Evolutionary conservation across 129 eudicot genomes (phyloP).

Genomic region (Kitagawia praeruptora): DNA sequence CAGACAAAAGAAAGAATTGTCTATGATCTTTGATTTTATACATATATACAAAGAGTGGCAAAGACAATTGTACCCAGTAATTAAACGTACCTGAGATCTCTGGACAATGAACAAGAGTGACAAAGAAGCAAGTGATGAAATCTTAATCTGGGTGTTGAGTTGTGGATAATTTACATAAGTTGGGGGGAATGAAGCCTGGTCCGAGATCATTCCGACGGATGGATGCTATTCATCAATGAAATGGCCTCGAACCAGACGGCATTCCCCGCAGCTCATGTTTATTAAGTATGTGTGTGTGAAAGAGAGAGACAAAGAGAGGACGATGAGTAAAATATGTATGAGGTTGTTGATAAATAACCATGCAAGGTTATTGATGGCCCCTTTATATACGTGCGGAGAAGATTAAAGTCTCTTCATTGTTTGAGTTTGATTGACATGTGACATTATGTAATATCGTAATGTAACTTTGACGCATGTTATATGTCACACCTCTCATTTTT

Average conservation of each 20-base stretch:
- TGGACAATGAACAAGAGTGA: neutral
- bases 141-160: neutral
- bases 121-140: neutral
- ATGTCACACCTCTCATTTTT: neutral
- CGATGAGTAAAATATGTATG: neutral
- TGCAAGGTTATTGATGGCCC: slow-evolving; percentile 33
- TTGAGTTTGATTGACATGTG: neutral
- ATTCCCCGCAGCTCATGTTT: slow-evolving; percentile 53
- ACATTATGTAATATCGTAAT: neutral
- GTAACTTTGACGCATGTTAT: neutral
- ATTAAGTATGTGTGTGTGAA: slow-evolving; percentile 5
- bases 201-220: slow-evolving; percentile 45
- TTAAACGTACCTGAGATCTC: neutral
- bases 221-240: neutral
- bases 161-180: neutral
- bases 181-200: slow-evolving; percentile 99
- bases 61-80: too few relatives aligned
- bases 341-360: slow-evolving; percentile 17
- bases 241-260: slow-evolving; percentile 66
- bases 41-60: too few relatives aligned
- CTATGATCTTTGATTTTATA: too few relatives aligned
- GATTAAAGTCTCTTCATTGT: slow-evolving; percentile 3
- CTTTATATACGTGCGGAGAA: slow-evolving; percentile 34
- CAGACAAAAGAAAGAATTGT: neutral
- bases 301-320: slow-evolving; percentile 8